phyloP scores from a whole-genome alignment of 1,284 basidiomycete genomes.

The Papiliotrema flavescens region DNA sequence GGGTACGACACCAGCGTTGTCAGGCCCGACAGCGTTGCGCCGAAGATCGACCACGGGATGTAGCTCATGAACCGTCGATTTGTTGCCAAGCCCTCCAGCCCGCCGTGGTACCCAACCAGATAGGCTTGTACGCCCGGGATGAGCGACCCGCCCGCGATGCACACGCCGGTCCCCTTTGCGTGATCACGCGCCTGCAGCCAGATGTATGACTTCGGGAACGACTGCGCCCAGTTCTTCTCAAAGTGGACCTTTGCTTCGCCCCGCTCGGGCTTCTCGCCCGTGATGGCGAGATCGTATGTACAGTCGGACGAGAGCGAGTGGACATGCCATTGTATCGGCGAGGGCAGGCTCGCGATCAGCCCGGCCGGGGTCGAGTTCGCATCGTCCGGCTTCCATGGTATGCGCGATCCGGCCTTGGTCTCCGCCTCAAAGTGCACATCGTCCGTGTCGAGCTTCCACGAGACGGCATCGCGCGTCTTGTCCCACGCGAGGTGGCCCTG shows the following conservation, averaged over 20 bases:
- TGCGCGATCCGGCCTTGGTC: slow-evolving; percentile 1
- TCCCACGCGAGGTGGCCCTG: slow-evolving; percentile 13
- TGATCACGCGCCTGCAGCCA: slow-evolving; percentile 28
- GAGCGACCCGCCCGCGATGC: slow-evolving; percentile 21
- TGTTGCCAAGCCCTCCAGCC: not conserved
- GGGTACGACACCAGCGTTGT: slow-evolving; percentile 11
- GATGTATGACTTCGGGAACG: slow-evolving; percentile 26
- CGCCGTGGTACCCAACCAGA: slow-evolving; percentile 22
- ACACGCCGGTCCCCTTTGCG: slow-evolving; percentile 12
- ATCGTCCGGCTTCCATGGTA: slow-evolving; percentile 19
- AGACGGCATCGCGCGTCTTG: not conserved
- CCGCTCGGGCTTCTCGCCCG: not conserved
- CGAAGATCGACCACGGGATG: slow-evolving; percentile 19
- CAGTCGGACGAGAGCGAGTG: slow-evolving; percentile 19
- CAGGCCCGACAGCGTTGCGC: slow-evolving; percentile 17
- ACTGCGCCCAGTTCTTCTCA: slow-evolving; percentile 33
- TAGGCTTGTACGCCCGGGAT: slow-evolving; percentile 24
- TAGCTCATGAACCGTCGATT: slow-evolving; percentile 13
- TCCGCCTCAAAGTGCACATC: slow-evolving; percentile 3
- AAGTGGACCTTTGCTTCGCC: slow-evolving; percentile 18
- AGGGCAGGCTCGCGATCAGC: slow-evolving; percentile 15
- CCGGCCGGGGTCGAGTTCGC: slow-evolving; percentile 24
- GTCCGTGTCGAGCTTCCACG: slow-evolving; percentile 5
- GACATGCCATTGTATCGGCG: slow-evolving; percentile 34
- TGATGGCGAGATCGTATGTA: slow-evolving; percentile 10